These are phyloP conservation scores for Craterostigma plantagineum DNA, from an alignment of 257 asterid genomes.

Conservation along the genomic window DNA sequence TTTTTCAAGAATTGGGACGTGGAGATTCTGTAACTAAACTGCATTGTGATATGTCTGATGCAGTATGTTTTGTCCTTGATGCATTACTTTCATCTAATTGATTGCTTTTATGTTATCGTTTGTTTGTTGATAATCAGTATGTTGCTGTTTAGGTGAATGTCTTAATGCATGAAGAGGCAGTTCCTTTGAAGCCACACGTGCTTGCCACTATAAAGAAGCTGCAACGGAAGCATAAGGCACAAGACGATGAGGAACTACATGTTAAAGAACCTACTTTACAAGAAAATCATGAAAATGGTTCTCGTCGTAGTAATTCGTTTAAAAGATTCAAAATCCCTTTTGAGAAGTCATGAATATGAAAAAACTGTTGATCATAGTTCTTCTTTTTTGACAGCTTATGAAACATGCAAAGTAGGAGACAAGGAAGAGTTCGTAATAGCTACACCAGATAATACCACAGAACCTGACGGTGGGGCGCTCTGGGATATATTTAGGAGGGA, in stretches of 20 bases:
- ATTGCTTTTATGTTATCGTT: background rate
- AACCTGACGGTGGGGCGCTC: constrained; percentile 60
- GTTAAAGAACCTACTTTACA: constrained; percentile 9
- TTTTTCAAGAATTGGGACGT: constrained; percentile 61
- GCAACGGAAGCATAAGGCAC: constrained; percentile 32
- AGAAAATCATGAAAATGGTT: constrained; percentile 13
- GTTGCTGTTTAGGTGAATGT: constrained; percentile 45
- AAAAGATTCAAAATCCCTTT: too few species aligned
- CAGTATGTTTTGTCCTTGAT: constrained; percentile 26
- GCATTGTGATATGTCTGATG: constrained; percentile 91
- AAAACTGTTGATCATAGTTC: too few species aligned
- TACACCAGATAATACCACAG: constrained; percentile 3
- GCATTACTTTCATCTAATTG: background rate
- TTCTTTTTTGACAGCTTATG: constrained; percentile 1
- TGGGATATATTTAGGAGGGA: constrained; percentile 93
- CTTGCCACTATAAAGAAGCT: constrained; percentile 17
- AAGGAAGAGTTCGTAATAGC: background rate
- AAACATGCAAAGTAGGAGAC: constrained; percentile 11
- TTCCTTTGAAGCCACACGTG: constrained; percentile 11
- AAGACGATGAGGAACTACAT: constrained; percentile 36
- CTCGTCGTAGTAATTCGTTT: too few species aligned
- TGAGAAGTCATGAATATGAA: too few species aligned
- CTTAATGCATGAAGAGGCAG: constrained; percentile 42
- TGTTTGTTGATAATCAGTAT: background rate
- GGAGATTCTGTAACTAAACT: constrained; percentile 91